A percentile compares a stretch with the other conserved stretches of the same genome.
Evolutionary conservation across 2,329 filamentous ascomycete genomes (phyloP).

Genomic region (Cercospora sp.): DNA sequence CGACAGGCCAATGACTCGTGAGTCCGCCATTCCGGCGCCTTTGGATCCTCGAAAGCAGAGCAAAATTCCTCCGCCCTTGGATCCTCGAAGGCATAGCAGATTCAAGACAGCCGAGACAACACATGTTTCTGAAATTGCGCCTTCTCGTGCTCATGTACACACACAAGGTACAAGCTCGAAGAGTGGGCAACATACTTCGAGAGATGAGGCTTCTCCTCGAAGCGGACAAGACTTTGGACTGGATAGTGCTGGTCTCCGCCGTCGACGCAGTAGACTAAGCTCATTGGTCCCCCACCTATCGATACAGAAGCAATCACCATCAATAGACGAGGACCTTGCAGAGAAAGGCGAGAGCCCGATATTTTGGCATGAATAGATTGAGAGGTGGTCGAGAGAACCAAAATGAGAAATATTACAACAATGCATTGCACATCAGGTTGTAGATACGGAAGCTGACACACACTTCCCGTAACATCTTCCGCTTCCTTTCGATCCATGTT

Average conservation of each 20-base stretch:
- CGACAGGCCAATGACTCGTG: neutral
- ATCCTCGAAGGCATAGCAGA: neutral
- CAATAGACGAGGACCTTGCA: neutral
- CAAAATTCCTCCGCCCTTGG: neutral
- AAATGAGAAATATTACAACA: neutral
- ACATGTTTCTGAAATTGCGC: neutral
- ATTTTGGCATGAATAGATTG: neutral
- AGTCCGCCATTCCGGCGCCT: neutral
- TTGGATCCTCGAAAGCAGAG: neutral
- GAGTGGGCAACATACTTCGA: neutral
- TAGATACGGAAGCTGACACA: neutral
- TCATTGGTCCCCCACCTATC: neutral
- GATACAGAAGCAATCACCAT: neutral
- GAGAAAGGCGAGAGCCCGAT: neutral
- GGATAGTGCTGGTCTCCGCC: neutral
- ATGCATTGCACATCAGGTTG: neutral
- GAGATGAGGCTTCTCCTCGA: neutral
- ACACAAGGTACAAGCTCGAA: neutral
- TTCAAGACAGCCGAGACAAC: neutral
- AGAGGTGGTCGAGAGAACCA: neutral
- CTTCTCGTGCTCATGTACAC: neutral
- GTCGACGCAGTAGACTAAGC: neutral
- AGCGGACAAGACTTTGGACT: neutral
- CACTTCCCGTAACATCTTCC: neutral
- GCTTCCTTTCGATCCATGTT: neutral